Conservation (phyloP, 2,329 filamentous ascomycete genomes). For the Pseudogymnoascus sp. region DNA sequence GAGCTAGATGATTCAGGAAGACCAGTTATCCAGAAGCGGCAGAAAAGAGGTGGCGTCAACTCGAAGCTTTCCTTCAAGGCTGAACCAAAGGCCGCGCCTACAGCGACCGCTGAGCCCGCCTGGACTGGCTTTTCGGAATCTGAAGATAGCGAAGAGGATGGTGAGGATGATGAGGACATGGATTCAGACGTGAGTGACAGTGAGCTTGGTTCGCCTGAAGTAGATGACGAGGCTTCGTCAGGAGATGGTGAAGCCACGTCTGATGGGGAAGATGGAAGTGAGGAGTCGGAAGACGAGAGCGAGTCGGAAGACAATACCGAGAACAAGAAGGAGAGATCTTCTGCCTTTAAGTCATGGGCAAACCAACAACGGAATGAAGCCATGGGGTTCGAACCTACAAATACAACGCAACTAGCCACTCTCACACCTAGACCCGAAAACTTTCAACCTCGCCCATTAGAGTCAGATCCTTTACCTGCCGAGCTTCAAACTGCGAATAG, state of each 20-base stretch:
- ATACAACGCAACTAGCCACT: constrained; percentile 30
- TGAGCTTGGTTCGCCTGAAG: constrained; percentile 16
- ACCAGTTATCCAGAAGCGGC: constrained; percentile 76
- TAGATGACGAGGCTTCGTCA: constrained; percentile 14
- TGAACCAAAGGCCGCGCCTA: constrained; percentile 32
- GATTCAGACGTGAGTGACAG: constrained; percentile 18
- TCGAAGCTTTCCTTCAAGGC: constrained; percentile 42
- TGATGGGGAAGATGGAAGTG: constrained; percentile 20
- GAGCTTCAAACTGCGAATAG: constrained; percentile 57
- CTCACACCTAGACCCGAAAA: constrained; percentile 48
- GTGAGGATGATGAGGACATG: constrained; percentile 15
- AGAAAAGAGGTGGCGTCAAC: constrained; percentile 59
- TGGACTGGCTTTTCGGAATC: constrained; percentile 53
- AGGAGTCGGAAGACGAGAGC: constrained; percentile 23
- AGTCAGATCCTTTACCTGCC: constrained; percentile 63
- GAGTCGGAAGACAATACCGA: constrained; percentile 30
- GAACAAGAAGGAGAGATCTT: constrained; percentile 37
- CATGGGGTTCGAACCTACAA: constrained; percentile 55
- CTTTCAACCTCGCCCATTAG: constrained; percentile 61
- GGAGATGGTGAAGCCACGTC: constrained; percentile 20
- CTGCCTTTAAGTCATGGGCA: constrained; percentile 92
- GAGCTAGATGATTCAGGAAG: constrained; percentile 68
- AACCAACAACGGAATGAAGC: constrained; percentile 78
- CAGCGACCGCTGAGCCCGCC: constrained; percentile 40
- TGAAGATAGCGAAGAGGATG: constrained; percentile 17